A percentile compares a stretch with the other conserved stretches of the same genome.
These are phyloP conservation scores for Hypoxylon lienhwacheense DNA, from an alignment of 495 filamentous ascomycete genomes.

Conservation along the genomic window DNA sequence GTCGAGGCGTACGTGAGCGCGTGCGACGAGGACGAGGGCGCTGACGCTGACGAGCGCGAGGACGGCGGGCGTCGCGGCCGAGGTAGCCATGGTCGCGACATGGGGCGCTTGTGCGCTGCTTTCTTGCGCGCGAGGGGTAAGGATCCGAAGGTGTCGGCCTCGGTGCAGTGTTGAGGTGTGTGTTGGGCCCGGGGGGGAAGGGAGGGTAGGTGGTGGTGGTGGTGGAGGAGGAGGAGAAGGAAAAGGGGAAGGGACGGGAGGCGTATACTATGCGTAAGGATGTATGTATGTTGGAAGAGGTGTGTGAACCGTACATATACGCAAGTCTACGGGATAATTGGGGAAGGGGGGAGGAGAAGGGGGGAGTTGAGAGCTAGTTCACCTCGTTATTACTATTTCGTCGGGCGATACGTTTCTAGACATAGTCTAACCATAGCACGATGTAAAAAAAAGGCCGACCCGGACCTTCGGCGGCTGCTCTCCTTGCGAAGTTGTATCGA, in stretches of 20 bases:
- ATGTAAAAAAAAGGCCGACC: too few relatives aligned
- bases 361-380: too few relatives aligned
- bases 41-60: slow-evolving; percentile 8
- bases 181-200: background rate
- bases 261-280: background rate
- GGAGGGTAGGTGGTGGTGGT: background rate
- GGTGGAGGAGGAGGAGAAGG: background rate
- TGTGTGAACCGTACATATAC: background rate
- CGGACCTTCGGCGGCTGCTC: too few relatives aligned
- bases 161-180: slow-evolving; percentile 8
- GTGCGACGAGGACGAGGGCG: slow-evolving; percentile 7
- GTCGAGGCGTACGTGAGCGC: slow-evolving; percentile 24
- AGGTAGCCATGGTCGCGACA: too few relatives aligned
- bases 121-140: slow-evolving; percentile 2
- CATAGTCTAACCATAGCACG: too few relatives aligned
- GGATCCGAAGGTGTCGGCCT: slow-evolving; percentile 17
- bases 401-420: too few relatives aligned
- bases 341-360: too few relatives aligned
- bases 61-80: too few relatives aligned
- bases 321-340: too few relatives aligned
- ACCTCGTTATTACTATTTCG: too few relatives aligned
- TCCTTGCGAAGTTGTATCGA: too few relatives aligned
- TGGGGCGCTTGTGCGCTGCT: too few relatives aligned
- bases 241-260: background rate
- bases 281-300: background rate